Evolutionary conservation across 495 filamentous ascomycete genomes (phyloP), one percentile per base, ranked within the genome.

Genomic region (Penicillium riverlandense): DNA sequence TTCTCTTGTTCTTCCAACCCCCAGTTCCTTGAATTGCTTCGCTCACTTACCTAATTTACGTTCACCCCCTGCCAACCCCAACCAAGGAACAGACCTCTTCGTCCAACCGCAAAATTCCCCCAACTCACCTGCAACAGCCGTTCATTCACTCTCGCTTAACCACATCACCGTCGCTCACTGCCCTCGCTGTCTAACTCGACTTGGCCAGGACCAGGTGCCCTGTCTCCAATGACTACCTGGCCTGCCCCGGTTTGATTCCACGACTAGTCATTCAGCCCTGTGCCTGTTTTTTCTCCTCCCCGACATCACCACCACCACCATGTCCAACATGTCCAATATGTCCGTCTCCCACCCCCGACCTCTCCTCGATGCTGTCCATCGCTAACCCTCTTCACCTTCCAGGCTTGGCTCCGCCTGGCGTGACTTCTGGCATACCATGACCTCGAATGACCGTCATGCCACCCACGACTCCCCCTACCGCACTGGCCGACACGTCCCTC

Each of bases 351-450:
- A 29, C 44, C 39, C 15, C 22, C 35, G 29, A 10, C 6, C 11
- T 39, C 15, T 37, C 29, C 13, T 10, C 11, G 27, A 15, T 14
- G 9, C 33, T 35, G 8, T 31, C 30, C 13, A 7, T 33, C 12
- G 33, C 35, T 52, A 38, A 44, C 37, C 41, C 50, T n/a, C 22
- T 6, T 22, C 22, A 16, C 43, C 48, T 7, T 15, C 15, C 44
- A 85, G 83, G 47, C 57, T 90, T 49, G 73, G 75, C 43, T 71
- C 71, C 41, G 69, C 77, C 65, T 80, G 86, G 66, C 78, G 80
- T 53, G 86, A 85, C 50, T 88, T 96, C 68, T 96, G 91, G 91
- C 91, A 97, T 76, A 85, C 88, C 41, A 92, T 96, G 88, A 95
- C 89, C 66, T 77, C 75, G 57, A 63, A 78, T 68, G 71, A 85